phyloP scores from a whole-genome alignment of 2,329 filamentous ascomycete species.

The Pyricularia sp. region DNA sequence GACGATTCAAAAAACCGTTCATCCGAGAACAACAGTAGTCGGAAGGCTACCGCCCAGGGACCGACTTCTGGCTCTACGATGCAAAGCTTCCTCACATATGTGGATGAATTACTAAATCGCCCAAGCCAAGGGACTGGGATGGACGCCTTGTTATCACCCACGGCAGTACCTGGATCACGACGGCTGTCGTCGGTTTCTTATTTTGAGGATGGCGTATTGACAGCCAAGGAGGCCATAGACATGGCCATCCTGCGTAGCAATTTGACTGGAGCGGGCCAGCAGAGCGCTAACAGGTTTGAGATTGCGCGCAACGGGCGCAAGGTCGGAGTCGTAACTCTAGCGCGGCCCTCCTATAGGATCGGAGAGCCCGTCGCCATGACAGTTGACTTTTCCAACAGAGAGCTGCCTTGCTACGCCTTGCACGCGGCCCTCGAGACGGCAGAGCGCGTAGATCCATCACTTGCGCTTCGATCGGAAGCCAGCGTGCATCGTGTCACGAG shows the following conservation, averaged over 20 bases:
- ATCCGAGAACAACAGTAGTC: neutral
- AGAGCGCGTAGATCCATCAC: slow-evolving; percentile 65
- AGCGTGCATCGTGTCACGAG: slow-evolving; percentile 80
- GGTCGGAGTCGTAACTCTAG: slow-evolving; percentile 83
- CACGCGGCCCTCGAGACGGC: slow-evolving; percentile 74
- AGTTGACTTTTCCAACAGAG: slow-evolving; percentile 67
- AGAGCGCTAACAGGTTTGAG: slow-evolving; percentile 86
- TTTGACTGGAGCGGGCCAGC: slow-evolving; percentile 49
- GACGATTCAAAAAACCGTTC: slow-evolving; percentile 17
- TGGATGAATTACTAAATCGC: slow-evolving; percentile 46
- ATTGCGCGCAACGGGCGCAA: slow-evolving; percentile 83
- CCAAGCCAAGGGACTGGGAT: slow-evolving; percentile 27
- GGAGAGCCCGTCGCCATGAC: slow-evolving; percentile 77
- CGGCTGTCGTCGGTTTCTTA: slow-evolving; percentile 29
- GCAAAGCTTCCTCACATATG: slow-evolving; percentile 62
- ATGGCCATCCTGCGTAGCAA: slow-evolving; percentile 80
- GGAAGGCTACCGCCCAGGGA: slow-evolving; percentile 7
- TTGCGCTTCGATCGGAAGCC: slow-evolving; percentile 74
- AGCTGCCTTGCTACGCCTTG: slow-evolving; percentile 75
- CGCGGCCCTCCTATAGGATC: slow-evolving; percentile 75
- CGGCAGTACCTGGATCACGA: slow-evolving; percentile 35
- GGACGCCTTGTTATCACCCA: slow-evolving; percentile 57
- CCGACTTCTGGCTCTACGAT: slow-evolving; percentile 26
- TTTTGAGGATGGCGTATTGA: slow-evolving; percentile 22
- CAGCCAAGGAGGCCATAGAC: slow-evolving; percentile 77